Base-by-base conservation (phyloP, 345 rosid species). In the Balakata baccata region DNA sequence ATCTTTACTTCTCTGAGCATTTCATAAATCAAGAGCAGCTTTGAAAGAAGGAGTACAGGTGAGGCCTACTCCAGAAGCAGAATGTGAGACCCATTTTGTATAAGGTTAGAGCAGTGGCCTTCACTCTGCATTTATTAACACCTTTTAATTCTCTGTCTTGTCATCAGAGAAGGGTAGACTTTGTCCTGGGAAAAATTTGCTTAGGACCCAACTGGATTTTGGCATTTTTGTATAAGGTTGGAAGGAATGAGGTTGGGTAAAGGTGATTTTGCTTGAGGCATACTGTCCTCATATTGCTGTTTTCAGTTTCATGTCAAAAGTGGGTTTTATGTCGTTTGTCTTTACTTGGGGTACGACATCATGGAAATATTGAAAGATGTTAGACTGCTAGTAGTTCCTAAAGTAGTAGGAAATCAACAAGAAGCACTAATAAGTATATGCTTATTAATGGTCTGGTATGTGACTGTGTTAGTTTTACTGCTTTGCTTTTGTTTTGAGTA, bases 11-110 rank as follows among this genome's bases (percentile, higher is more conserved):
- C 67, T 68, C 70, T 77, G 79, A 41, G 66, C 69, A 54, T 66
- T 76, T 79, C 79, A 80, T 85, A 74, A 86, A 82, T 83, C 80
- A 69, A 68, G 68, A 77, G 76, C 88, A 81, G 84, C 66, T 75
- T 85, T 80, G 67, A 78, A 74, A 76, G 66, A 68, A 78, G 80
- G 79, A 75, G 78, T 74, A 50, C 76, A 79, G 70, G 50, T 64
- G 75, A 73, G 76, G 59, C 43, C 69, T 54, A 51, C 59, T 61
- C 43, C 25, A 47, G 20, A n/a, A 16, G 50, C 52, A 41, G 65
- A 78, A 47, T 25, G 78, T 73, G 71, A 75, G 74, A 73, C 68
- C 80, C 74, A 79, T 63, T 77, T 83, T 75, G 78, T 79, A 79
- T 72, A 60, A 79, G 74, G 79, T 66, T 82, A 73, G 51, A 79